Percentiles rank a stretch among this genome's conserved stretches.
These are phyloP conservation scores for Cryptococcus sp. DNA, from an alignment of 1,284 basidiomycete genomes.

Conservation along the genomic window DNA sequence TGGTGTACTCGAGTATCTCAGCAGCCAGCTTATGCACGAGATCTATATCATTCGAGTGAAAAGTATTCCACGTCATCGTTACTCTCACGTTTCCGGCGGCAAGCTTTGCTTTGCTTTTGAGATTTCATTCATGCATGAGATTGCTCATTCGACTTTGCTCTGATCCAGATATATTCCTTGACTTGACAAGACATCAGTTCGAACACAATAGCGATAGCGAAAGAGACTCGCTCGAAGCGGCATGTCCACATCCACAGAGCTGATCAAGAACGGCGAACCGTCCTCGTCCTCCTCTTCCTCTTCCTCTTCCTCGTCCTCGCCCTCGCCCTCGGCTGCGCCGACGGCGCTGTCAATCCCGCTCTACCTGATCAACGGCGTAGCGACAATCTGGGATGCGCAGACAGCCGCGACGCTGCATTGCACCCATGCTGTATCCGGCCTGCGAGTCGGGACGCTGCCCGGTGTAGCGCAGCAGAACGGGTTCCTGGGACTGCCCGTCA, in stretches of 20 bases:
- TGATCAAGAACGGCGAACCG: conserved; percentile 16
- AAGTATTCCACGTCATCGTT: no score
- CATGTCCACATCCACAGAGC: neutral
- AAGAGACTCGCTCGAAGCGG: neutral
- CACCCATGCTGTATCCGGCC: conserved; percentile 77
- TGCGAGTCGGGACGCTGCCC: conserved; percentile 86
- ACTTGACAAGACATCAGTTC: neutral
- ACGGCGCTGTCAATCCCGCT: conserved; percentile 40
- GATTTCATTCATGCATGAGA: no score
- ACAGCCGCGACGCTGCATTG: conserved; percentile 74
- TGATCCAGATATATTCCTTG: no score
- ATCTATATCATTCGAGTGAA: no score
- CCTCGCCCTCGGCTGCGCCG: neutral
- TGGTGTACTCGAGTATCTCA: no score
- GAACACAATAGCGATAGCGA: neutral
- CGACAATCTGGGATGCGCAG: conserved; percentile 54
- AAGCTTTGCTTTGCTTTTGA: no score
- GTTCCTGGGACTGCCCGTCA: conserved; percentile 86
- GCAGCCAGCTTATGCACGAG: no score
- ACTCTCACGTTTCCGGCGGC: no score
- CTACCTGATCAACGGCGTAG: conserved; percentile 50
- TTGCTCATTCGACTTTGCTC: neutral
- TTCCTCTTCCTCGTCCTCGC: neutral
- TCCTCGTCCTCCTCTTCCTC: conserved; percentile 4
- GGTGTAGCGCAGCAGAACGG: conserved; percentile 95